Conservation (phyloP, 2,329 filamentous ascomycete species). For the Chaetomium sp. region DNA sequence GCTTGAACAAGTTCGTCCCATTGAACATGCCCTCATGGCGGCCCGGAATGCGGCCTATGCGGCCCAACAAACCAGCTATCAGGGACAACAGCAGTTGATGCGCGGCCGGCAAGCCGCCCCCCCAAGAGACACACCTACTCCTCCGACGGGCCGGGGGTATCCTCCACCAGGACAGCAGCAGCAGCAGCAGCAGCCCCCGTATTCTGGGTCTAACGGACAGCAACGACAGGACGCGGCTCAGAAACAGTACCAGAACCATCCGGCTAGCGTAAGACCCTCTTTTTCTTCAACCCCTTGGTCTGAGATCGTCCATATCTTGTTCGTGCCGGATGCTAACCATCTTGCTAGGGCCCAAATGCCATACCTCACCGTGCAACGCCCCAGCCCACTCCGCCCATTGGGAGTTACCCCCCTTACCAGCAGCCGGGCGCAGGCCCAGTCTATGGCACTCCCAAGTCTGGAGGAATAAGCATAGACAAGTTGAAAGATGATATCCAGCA, state of each 20-base stretch:
- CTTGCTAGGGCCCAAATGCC: conserved; percentile 20
- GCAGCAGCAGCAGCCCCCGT: conserved; percentile 21
- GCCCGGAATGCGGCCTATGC: conserved; percentile 58
- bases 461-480: conserved; percentile 59
- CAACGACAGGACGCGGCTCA: conserved; percentile 12
- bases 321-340: conserved; percentile 11
- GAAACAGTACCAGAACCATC: conserved; percentile 25
- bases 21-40: conserved; percentile 91
- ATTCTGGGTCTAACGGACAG: conserved; percentile 17
- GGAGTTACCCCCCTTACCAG: conserved; percentile 36
- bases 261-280: conserved; percentile 16
- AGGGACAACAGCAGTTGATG: conserved; percentile 50
- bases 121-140: conserved; percentile 69
- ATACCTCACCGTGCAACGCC: conserved; percentile 25
- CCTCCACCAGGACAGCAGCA: conserved; percentile 20
- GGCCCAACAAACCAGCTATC: conserved; percentile 48
- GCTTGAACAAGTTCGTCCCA: conserved; percentile 76
- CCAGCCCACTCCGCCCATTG: conserved; percentile 34
- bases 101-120: conserved; percentile 45
- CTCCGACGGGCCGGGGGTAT: conserved; percentile 47
- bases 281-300: background rate
- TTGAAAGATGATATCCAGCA: conserved; percentile 78
- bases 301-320: background rate
- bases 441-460: conserved; percentile 28
- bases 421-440: conserved; percentile 28